A percentile compares a stretch with the other conserved stretches of the same genome.
Evolutionary conservation across 306 rosid genomes (phyloP).

Genomic region (Rosa chinensis): DNA sequence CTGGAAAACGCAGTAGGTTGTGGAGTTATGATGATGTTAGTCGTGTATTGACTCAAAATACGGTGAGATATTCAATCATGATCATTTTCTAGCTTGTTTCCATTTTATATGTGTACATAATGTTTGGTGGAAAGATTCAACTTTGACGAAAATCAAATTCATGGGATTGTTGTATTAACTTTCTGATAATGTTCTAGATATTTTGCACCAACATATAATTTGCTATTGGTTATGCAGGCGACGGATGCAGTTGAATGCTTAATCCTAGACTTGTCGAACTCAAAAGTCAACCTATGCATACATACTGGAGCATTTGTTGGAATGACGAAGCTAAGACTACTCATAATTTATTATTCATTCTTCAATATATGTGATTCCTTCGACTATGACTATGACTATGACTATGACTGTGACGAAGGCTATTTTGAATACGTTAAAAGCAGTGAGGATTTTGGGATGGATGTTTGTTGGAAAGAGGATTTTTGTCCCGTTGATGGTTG

Average conservation of each 20-base stretch:
- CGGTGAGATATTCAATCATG: neutral
- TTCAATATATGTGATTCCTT: neutral
- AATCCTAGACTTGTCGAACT: neutral
- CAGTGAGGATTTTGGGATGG: too few species aligned
- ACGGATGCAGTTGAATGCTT: slow-evolving; percentile 16
- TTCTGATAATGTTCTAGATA: too few species aligned
- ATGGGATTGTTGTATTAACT: too few species aligned
- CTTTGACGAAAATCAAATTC: neutral
- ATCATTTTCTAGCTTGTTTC: neutral
- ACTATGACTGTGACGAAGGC: too few species aligned
- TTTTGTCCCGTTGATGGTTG: neutral
- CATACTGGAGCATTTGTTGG: slow-evolving; percentile 26
- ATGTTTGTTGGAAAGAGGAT: neutral
- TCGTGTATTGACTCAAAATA: neutral
- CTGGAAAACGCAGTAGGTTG: slow-evolving; percentile 14
- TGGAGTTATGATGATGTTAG: slow-evolving; percentile 22
- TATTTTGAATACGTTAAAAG: too few species aligned
- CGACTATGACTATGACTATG: too few species aligned
- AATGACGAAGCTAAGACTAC: slow-evolving; percentile 24
- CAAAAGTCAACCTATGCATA: neutral
- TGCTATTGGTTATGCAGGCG: slow-evolving; percentile 3
- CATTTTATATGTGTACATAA: too few species aligned
- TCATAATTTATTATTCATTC: neutral
- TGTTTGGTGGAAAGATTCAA: neutral
- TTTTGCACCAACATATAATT: neutral